A percentile compares a stretch with the other conserved stretches of the same genome.
These are phyloP conservation scores for Apiospora rasikravindrae DNA, from an alignment of 2,329 filamentous ascomycete genomes.

Conservation along the genomic window DNA sequence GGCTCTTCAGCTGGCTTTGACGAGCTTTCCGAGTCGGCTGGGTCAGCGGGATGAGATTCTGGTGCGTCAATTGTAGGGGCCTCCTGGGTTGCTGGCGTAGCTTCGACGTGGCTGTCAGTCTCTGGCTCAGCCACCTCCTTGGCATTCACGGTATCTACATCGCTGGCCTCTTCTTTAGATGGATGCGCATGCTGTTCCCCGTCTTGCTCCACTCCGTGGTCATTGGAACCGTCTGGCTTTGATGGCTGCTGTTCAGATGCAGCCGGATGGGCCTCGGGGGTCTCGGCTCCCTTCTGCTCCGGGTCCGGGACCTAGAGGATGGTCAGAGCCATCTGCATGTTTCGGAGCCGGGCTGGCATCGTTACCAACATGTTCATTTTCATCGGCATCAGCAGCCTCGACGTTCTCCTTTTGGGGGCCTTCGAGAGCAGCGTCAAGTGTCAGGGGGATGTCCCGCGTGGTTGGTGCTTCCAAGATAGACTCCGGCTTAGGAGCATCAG, in stretches of 20 bases:
- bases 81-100: neutral
- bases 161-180: slow-evolving; percentile 19
- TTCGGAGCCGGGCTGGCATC: neutral
- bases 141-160: neutral
- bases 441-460: neutral
- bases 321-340: slow-evolving; percentile 10
- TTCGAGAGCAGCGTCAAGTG: neutral
- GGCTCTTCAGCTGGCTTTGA: neutral
- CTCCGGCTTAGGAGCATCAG: neutral
- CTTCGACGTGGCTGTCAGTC: neutral
- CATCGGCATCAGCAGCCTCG: neutral
- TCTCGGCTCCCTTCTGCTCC: slow-evolving; percentile 20
- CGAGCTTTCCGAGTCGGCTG: neutral
- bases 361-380: neutral
- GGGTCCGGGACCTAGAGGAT: neutral
- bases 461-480: neutral
- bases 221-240: slow-evolving; percentile 19
- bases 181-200: slow-evolving; percentile 26
- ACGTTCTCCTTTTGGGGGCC: neutral
- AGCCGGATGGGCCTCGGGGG: slow-evolving; percentile 26
- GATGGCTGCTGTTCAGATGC: slow-evolving; percentile 25
- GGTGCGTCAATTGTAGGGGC: neutral
- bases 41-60: neutral
- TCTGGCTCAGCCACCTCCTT: neutral
- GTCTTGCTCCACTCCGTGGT: slow-evolving; percentile 26